phyloP scores from a whole-genome alignment of 306 rosid genomes.

The Carpinus fangiana region DNA sequence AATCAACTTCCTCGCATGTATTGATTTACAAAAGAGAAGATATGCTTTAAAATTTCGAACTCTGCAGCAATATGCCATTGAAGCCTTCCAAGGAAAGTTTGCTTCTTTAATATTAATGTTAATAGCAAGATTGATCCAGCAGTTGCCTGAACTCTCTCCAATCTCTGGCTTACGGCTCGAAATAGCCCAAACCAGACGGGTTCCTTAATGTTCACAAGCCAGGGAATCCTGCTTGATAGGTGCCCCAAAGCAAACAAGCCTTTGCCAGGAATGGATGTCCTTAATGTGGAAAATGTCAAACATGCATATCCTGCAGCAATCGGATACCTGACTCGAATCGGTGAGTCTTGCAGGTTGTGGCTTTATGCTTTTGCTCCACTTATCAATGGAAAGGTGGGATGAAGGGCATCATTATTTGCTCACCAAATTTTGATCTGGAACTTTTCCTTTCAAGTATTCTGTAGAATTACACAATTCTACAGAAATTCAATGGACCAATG shows the following conservation, averaged over 20 bases:
- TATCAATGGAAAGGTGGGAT: constrained; percentile 21
- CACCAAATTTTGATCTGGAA: constrained; percentile 33
- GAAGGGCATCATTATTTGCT: constrained; percentile 31
- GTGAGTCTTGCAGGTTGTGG: constrained; percentile 10
- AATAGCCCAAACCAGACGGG: not conserved
- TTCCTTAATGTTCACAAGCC: not conserved
- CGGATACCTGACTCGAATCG: constrained; percentile 1
- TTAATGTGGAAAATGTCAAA: constrained; percentile 3
- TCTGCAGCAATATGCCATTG: not conserved
- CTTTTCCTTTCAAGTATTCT: constrained; percentile 59
- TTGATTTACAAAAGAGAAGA: not conserved
- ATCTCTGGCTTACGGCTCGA: not conserved
- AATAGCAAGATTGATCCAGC: not conserved
- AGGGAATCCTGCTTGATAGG: not conserved
- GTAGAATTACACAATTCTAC: constrained; percentile 36
- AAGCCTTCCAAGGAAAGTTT: not conserved
- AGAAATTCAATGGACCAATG: constrained; percentile 3
- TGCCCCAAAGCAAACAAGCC: not conserved
- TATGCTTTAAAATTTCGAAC: not conserved
- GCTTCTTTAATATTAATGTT: not conserved
- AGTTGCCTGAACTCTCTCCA: not conserved
- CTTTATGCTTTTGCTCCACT: constrained; percentile 15
- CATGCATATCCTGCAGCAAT: constrained; percentile 4
- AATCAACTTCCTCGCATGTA: not conserved
- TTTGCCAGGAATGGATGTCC: not conserved